Percentiles rank a stretch among this genome's conserved stretches.
Evolutionary conservation across 495 filamentous ascomycete genomes (phyloP).

Genomic region (Letharia lupina): DNA sequence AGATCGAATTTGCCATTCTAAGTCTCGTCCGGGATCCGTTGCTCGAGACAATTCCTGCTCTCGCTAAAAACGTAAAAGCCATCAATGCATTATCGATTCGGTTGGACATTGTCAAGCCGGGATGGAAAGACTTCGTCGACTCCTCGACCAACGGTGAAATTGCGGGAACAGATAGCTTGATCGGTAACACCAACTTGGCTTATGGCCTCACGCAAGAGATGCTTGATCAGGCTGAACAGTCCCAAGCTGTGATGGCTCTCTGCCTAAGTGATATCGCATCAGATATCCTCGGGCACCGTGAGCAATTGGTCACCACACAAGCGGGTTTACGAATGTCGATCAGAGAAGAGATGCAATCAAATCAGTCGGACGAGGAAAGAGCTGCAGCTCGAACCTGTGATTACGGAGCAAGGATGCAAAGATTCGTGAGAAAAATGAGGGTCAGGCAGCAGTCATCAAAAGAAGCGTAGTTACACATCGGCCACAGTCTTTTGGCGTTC

Average conservation of each 20-base stretch:
- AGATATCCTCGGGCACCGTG: conserved; percentile 28
- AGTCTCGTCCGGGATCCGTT: conserved; percentile 48
- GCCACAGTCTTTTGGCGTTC: neutral
- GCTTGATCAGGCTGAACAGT: conserved; percentile 30
- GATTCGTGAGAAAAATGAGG: conserved; percentile 36
- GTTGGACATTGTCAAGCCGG: conserved; percentile 27
- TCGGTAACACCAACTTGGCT: conserved; percentile 28
- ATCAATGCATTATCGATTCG: conserved; percentile 33
- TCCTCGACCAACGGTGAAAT: neutral
- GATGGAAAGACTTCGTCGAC: conserved; percentile 26
- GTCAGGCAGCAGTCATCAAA: conserved; percentile 6
- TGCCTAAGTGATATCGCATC: conserved; percentile 24
- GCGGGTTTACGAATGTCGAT: conserved; percentile 33
- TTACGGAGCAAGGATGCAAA: conserved; percentile 40
- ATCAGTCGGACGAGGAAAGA: conserved; percentile 38
- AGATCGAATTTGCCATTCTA: conserved; percentile 51
- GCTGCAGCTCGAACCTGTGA: conserved; percentile 41
- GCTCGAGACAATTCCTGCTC: conserved; percentile 30
- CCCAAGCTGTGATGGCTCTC: conserved; percentile 17
- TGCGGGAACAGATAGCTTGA: conserved; percentile 1
- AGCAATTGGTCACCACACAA: conserved; percentile 32
- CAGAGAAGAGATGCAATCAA: conserved; percentile 37
- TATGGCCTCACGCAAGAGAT: conserved; percentile 31
- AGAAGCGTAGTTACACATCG: neutral
- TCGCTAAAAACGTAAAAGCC: conserved; percentile 42